These are phyloP conservation scores for Salicornia ramosissima DNA, from an alignment of 148 eudicot genomes.

Conservation along the genomic window DNA sequence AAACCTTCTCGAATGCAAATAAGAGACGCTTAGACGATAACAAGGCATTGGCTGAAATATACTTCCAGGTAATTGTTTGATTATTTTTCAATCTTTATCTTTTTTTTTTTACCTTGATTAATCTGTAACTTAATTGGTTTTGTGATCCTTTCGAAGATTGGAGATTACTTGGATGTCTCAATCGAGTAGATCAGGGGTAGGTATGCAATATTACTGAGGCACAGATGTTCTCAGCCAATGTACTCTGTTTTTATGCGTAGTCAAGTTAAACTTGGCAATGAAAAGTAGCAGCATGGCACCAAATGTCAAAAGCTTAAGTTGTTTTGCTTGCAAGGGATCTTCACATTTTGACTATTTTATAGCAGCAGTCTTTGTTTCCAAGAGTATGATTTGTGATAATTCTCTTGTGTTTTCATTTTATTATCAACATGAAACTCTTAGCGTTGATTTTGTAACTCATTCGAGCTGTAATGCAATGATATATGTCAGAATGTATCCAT, in stretches of 20 bases:
- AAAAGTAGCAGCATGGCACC: constrained; percentile 1
- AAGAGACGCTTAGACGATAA: constrained; percentile 40
- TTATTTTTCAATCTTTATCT: background rate
- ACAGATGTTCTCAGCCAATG: constrained; percentile 2
- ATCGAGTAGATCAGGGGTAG: constrained; percentile 25
- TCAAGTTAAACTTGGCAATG: background rate
- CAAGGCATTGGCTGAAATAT: constrained; percentile 34
- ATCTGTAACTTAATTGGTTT: background rate
- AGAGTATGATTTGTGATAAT: background rate
- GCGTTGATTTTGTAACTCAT: background rate
- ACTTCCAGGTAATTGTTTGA: constrained; percentile 32
- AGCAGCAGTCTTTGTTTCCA: background rate
- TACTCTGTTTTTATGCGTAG: background rate
- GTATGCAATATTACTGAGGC: background rate
- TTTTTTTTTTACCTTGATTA: background rate
- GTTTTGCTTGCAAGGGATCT: constrained; percentile 14
- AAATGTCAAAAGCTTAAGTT: background rate
- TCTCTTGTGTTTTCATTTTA: constrained; percentile 6
- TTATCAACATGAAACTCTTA: constrained; percentile 4
- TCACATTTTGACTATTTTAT: background rate
- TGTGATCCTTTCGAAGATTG: constrained; percentile 22
- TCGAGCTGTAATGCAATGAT: background rate
- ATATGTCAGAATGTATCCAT: background rate
- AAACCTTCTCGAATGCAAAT: constrained; percentile 39
- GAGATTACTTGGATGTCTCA: constrained; percentile 49